Evolutionary conservation across 495 filamentous ascomycete genomes (phyloP).

Genomic region (Penicillium samsonianum): DNA sequence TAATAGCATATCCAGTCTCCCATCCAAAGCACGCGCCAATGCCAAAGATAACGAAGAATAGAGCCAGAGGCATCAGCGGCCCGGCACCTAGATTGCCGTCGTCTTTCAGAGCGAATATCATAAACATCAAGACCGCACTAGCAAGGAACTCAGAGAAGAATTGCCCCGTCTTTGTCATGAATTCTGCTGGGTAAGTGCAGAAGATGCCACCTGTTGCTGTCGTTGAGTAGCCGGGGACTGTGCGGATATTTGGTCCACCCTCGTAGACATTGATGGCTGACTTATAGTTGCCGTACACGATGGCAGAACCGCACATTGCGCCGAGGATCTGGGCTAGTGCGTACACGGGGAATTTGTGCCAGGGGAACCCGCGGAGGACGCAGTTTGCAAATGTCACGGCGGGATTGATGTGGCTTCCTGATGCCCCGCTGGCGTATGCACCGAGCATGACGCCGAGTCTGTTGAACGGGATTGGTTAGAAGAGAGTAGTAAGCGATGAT

Average conservation of each 20-base stretch:
- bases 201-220: slow-evolving; percentile 66
- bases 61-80: slow-evolving; percentile 51
- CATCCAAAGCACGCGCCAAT: slow-evolving; percentile 69
- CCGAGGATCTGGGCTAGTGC: slow-evolving; percentile 55
- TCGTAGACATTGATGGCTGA: slow-evolving; percentile 57
- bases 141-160: slow-evolving; percentile 69
- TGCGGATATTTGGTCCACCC: slow-evolving; percentile 53
- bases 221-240: slow-evolving; percentile 54
- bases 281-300: slow-evolving; percentile 60
- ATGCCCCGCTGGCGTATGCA: slow-evolving; percentile 60
- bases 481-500: background rate
- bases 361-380: slow-evolving; percentile 61
- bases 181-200: slow-evolving; percentile 63
- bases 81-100: slow-evolving; percentile 53
- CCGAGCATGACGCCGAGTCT: slow-evolving; percentile 64
- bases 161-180: slow-evolving; percentile 57
- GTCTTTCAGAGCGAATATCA: slow-evolving; percentile 68
- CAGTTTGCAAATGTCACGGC: slow-evolving; percentile 66
- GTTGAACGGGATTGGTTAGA: slow-evolving; percentile 11
- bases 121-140: slow-evolving; percentile 62
- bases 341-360: slow-evolving; percentile 59
- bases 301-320: slow-evolving; percentile 53
- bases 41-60: slow-evolving; percentile 67
- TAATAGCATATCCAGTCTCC: slow-evolving; percentile 71
- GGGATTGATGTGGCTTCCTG: slow-evolving; percentile 65